Evolutionary conservation across 2,329 filamentous ascomycete genomes (phyloP).

Genomic region (Ramularia endophylla): DNA sequence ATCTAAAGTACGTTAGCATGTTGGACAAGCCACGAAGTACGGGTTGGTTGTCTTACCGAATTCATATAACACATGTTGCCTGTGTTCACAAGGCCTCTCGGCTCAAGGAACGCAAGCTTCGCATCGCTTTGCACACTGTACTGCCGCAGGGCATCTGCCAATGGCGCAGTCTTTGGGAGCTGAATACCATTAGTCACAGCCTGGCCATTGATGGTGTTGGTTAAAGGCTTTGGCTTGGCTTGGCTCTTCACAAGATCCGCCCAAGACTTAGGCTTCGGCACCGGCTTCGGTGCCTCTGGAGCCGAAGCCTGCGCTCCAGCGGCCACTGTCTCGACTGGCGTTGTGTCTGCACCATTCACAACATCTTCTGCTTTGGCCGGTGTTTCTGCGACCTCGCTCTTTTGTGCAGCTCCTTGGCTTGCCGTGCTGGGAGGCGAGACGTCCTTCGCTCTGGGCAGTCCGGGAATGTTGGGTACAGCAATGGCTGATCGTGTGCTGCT

Average conservation of each 20-base stretch:
- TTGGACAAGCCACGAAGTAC: neutral
- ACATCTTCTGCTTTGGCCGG: constrained; percentile 11
- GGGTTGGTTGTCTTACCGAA: constrained; percentile 63
- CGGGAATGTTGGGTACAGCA: constrained; percentile 49
- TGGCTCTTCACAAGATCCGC: constrained; percentile 59
- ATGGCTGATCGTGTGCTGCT: constrained; percentile 40
- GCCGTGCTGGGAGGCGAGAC: constrained; percentile 32
- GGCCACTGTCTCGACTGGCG: constrained; percentile 3
- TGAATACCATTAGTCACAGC: constrained; percentile 26
- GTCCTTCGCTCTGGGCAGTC: constrained; percentile 38
- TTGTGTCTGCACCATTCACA: neutral
- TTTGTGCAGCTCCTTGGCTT: constrained; percentile 24
- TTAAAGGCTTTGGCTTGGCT: constrained; percentile 26
- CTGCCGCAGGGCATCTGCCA: constrained; percentile 69
- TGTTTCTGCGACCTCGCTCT: constrained; percentile 8
- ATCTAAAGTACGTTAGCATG: constrained; percentile 51
- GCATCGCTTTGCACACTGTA: constrained; percentile 61
- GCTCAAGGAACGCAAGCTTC: constrained; percentile 79
- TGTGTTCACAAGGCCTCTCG: constrained; percentile 88
- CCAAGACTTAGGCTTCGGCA: constrained; percentile 52
- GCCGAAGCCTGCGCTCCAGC: constrained; percentile 24
- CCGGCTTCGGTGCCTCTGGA: constrained; percentile 29
- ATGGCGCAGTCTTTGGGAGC: constrained; percentile 45
- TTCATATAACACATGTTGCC: constrained; percentile 99
- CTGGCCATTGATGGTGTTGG: constrained; percentile 23